Evolutionary conservation across 2,329 filamentous ascomycete genomes (phyloP), one percentile per base, ranked within the genome.

Genomic region (Scedosporium apiospermum): DNA sequence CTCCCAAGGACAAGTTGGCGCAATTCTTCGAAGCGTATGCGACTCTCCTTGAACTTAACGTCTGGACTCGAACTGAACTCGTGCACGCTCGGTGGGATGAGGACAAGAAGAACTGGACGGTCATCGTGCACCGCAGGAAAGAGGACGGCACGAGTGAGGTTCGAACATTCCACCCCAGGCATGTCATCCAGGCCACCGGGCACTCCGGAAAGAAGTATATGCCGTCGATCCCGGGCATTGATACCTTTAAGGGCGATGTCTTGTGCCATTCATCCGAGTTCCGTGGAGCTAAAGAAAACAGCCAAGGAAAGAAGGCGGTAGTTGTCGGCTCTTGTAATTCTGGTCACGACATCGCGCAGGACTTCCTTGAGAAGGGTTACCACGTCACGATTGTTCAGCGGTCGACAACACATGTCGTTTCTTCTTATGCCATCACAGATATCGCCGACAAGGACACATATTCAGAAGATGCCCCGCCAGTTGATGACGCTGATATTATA

Each of bases 271-370:
- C 85, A 0, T 82, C 83, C 0, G 79, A 84, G 2, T 87, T 87
- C 65, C 72, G 76, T 0, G 85, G 84, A 0, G 83, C 84, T 0
- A 70, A 72, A 2, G 70, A 77, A 0, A 69, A 77, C 2, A 72
- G 76, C 14, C 71, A 76, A 18, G 80, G 80, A 1, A 87, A 85
- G 69, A 86, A 82, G 64, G 87, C 83, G 0, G 74, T 89, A 1
- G 82, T 91, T 0, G 78, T 90, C 0, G 88, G 88, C 1, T 85
- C 83, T 1, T 88, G 87, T 71, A 90, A 89, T 71, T 88, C 85
- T 0, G 85, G 78, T 5, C 85, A 88, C 67, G 88, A 90, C 65
- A 89, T 89, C 62, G 82, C 85, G 0, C 86, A 89, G 63, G 85
- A 89, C 65, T 89, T 81, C 67, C 78, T 82, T 42, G 86, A 89